phyloP scores from a whole-genome alignment of 495 filamentous ascomycete species.

The Penicillium maclennaniae region DNA sequence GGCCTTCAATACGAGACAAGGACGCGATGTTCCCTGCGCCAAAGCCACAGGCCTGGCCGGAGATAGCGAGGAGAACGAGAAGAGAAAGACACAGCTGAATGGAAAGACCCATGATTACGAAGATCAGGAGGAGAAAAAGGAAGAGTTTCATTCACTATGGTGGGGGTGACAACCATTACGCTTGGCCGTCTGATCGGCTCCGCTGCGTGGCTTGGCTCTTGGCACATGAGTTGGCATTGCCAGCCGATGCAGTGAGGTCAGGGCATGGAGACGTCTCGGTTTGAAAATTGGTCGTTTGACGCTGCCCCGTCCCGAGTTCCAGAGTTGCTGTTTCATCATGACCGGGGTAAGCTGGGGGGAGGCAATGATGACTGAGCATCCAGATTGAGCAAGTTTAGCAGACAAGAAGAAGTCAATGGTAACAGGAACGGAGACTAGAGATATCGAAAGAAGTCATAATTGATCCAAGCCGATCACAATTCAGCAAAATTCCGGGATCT shows the following conservation, averaged over 20 bases:
- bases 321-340: not conserved
- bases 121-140: conserved; percentile 1
- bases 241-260: not conserved
- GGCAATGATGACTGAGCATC: not conserved
- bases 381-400: not conserved
- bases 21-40: conserved; percentile 84
- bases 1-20: conserved; percentile 72
- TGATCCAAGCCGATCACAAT: too few relatives aligned
- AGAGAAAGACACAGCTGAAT: conserved; percentile 40
- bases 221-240: not conserved
- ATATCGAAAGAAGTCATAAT: not conserved
- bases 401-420: not conserved
- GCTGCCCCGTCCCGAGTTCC: not conserved
- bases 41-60: conserved; percentile 68
- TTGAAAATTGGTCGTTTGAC: not conserved
- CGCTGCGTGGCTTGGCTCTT: not conserved
- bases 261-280: not conserved
- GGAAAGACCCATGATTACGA: conserved; percentile 23
- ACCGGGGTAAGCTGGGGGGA: not conserved
- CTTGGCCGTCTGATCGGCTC: not conserved
- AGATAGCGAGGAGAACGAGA: conserved; percentile 56
- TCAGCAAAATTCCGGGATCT: too few relatives aligned
- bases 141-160: conserved; percentile 2
- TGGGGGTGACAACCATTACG: conserved; percentile 5
- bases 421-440: not conserved